Conservation (phyloP, 2,329 filamentous ascomycete genomes). For the Eutypa lata region DNA sequence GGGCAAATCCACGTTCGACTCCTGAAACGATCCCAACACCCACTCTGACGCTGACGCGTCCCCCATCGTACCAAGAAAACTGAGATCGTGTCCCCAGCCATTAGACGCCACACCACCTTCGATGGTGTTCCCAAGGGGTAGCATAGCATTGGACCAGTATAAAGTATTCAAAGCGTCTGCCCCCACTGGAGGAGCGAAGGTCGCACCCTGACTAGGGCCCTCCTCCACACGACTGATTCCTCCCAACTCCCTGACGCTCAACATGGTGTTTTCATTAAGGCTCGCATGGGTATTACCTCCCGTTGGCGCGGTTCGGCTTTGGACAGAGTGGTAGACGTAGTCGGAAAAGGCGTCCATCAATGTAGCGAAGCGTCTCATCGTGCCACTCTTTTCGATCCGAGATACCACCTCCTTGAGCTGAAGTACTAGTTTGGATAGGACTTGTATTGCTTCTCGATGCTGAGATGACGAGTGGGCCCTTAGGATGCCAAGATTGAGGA, state of each 20-base stretch:
- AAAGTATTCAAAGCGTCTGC: conserved; percentile 1
- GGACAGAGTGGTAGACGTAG: conserved; percentile 3
- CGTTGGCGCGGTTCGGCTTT: background rate
- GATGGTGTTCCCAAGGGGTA: conserved; percentile 3
- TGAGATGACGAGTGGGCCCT: conserved; percentile 7
- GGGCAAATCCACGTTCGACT: conserved; percentile 1
- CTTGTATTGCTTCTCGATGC: conserved; percentile 12
- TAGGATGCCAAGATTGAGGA: conserved; percentile 22
- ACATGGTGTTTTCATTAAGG: background rate
- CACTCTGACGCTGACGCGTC: background rate
- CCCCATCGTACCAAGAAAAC: background rate
- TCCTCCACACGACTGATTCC: background rate
- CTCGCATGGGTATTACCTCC: background rate
- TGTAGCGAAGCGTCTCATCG: conserved; percentile 26
- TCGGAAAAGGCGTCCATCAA: conserved; percentile 26
- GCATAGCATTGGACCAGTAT: conserved; percentile 5
- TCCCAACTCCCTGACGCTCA: background rate
- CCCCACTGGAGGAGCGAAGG: background rate
- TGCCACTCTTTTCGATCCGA: conserved; percentile 22
- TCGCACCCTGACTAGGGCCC: too few species aligned
- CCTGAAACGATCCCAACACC: background rate
- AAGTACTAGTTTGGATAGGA: conserved; percentile 15
- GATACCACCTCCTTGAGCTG: conserved; percentile 10
- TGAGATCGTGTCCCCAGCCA: conserved; percentile 2
- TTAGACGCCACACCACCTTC: conserved; percentile 1